Conservation (phyloP, 1,139 yeast species). For the Taiozyma sp. region DNA sequence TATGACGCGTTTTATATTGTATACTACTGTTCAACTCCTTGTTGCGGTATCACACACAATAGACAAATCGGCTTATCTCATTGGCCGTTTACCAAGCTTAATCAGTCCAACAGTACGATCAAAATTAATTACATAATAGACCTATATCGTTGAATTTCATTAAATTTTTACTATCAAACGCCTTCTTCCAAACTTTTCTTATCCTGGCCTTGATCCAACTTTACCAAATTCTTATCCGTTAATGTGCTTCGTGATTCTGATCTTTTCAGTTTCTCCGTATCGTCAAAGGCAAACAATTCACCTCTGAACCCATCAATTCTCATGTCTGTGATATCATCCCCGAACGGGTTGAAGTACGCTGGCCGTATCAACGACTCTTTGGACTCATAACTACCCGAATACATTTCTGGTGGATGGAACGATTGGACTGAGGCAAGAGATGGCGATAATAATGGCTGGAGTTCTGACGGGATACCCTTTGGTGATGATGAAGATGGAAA, state of each 20-base stretch:
- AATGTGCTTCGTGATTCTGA: neutral
- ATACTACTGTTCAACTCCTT: too few species aligned
- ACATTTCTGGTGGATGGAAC: neutral
- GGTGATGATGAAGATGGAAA: neutral
- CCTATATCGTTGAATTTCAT: neutral
- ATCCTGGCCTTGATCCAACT: neutral
- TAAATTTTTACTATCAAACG: neutral
- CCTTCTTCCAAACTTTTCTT: neutral
- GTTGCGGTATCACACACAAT: too few species aligned
- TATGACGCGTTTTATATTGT: too few species aligned
- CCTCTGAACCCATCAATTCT: neutral
- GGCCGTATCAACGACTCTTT: neutral
- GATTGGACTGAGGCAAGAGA: neutral
- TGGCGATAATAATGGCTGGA: neutral
- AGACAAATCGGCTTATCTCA: too few species aligned
- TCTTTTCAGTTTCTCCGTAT: neutral
- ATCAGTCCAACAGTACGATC: too few species aligned
- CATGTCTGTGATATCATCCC: neutral
- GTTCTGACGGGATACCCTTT: neutral
- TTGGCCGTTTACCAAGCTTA: too few species aligned
- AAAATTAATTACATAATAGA: too few species aligned
- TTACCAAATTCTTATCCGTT: neutral
- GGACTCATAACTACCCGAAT: neutral
- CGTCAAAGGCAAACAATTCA: neutral
- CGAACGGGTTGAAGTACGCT: neutral